phyloP scores from a whole-genome alignment of 495 filamentous ascomycete species.

The Aspergillus diversus region DNA sequence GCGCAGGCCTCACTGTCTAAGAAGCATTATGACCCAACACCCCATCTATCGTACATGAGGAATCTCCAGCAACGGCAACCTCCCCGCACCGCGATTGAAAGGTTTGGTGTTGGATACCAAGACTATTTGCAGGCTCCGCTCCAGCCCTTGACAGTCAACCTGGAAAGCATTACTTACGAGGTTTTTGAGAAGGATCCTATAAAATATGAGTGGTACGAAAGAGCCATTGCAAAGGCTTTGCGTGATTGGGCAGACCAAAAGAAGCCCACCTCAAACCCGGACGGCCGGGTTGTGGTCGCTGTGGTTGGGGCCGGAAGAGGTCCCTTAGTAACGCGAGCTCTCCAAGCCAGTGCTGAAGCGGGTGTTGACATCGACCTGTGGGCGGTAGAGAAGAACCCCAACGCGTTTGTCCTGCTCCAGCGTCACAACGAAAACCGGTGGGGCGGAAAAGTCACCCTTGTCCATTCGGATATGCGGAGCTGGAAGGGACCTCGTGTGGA shows the following conservation, averaged over 20 bases:
- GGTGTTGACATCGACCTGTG: slow-evolving; percentile 80
- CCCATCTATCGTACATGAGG: slow-evolving; percentile 79
- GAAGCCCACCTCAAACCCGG: slow-evolving; percentile 70
- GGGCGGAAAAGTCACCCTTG: slow-evolving; percentile 74
- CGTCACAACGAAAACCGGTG: slow-evolving; percentile 79
- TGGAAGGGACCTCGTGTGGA: slow-evolving; percentile 73
- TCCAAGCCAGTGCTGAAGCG: slow-evolving; percentile 75
- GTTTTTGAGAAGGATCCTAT: slow-evolving; percentile 98
- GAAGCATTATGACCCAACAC: slow-evolving; percentile 58
- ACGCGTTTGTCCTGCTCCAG: slow-evolving; percentile 90
- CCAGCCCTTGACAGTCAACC: slow-evolving; percentile 92
- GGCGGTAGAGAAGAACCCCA: slow-evolving; percentile 98
- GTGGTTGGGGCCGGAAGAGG: slow-evolving; percentile 93
- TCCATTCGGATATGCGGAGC: slow-evolving; percentile 95
- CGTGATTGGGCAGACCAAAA: slow-evolving; percentile 73
- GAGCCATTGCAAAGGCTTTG: slow-evolving; percentile 79
- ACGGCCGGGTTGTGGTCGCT: slow-evolving; percentile 79
- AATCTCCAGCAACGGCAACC: slow-evolving; percentile 85
- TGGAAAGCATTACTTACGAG: slow-evolving; percentile 97
- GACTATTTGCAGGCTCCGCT: slow-evolving; percentile 94
- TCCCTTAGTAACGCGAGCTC: slow-evolving; percentile 82
- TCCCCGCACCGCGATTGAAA: slow-evolving; percentile 62
- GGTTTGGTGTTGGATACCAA: slow-evolving; percentile 78
- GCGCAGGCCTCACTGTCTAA: slow-evolving; percentile 60
- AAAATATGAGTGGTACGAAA: slow-evolving; percentile 96